A percentile compares a stretch with the other conserved stretches of the same genome.
Conservation (phyloP, 2,329 filamentous ascomycete genomes). For the Orbilia ellipsospora region DNA sequence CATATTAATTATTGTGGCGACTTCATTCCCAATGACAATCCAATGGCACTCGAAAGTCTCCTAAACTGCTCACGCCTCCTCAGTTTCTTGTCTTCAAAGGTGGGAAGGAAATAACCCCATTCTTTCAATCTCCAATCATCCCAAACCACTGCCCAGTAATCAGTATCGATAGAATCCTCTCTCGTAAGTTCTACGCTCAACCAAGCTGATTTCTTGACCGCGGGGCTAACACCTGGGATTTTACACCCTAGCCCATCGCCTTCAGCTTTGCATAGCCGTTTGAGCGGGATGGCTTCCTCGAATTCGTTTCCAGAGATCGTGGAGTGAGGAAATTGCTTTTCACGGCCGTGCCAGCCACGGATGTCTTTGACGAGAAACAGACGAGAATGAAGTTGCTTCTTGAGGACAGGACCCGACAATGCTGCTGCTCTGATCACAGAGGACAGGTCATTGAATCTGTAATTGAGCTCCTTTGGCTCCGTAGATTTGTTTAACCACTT, state of each 20-base stretch:
- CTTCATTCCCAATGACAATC: slow-evolving; percentile 6
- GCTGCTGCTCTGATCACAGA: slow-evolving; percentile 17
- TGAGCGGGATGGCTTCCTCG: slow-evolving; percentile 34
- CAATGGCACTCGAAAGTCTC: slow-evolving; percentile 24
- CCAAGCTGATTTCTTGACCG: slow-evolving; percentile 37
- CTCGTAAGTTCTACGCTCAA: slow-evolving; percentile 28
- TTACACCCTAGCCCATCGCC: slow-evolving; percentile 31
- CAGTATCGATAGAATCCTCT: slow-evolving; percentile 32
- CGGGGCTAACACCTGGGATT: slow-evolving; percentile 8
- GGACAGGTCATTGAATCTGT: slow-evolving; percentile 30
- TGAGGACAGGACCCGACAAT: slow-evolving; percentile 6
- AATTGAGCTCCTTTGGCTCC: slow-evolving; percentile 14
- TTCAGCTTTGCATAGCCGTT: neutral
- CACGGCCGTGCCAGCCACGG: slow-evolving; percentile 25
- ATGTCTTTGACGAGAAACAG: slow-evolving; percentile 28
- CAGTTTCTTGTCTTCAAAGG: slow-evolving; percentile 23
- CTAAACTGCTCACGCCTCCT: slow-evolving; percentile 23
- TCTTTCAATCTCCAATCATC: slow-evolving; percentile 33
- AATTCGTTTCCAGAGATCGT: slow-evolving; percentile 24
- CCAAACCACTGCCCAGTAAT: slow-evolving; percentile 39
- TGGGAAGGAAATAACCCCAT: slow-evolving; percentile 36
- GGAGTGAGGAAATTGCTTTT: slow-evolving; percentile 17
- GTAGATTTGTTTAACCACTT: slow-evolving; percentile 17
- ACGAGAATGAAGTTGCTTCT: slow-evolving; percentile 13
- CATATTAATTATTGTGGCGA: neutral